phyloP scores from a whole-genome alignment of 1,139 yeast genomes.

The Debaryomyces sp. region DNA sequence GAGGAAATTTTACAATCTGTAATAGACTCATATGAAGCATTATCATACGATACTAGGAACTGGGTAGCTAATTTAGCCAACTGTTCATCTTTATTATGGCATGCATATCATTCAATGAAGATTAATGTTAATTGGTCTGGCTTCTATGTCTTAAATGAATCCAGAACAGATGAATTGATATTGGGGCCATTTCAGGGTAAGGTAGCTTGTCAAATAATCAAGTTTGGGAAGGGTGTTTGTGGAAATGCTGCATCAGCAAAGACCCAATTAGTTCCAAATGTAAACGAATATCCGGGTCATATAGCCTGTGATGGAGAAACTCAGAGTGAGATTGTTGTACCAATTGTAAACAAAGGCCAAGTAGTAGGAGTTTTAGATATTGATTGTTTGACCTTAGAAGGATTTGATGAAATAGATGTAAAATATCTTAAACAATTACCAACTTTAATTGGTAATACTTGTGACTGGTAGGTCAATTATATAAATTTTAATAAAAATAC shows the following conservation, averaged over 20 bases:
- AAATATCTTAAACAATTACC: constrained; percentile 64
- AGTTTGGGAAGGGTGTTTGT: constrained; percentile 86
- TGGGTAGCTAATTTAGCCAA: constrained; percentile 92
- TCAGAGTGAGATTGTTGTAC: constrained; percentile 90
- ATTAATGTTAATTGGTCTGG: constrained; percentile 89
- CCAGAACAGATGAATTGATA: constrained; percentile 50
- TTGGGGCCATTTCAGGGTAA: constrained; percentile 96
- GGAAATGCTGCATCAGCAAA: constrained; percentile 71
- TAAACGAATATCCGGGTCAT: constrained; percentile 81
- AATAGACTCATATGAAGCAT: constrained; percentile 63
- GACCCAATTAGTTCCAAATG: constrained; percentile 80
- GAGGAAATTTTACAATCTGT: constrained; percentile 62
- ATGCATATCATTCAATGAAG: constrained; percentile 69
- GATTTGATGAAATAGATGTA: constrained; percentile 68
- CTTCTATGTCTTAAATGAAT: constrained; percentile 61
- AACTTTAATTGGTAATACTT: constrained; percentile 46
- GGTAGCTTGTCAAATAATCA: constrained; percentile 88
- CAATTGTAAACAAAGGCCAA: constrained; percentile 52
- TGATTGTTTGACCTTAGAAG: constrained; percentile 68
- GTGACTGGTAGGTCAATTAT: constrained; percentile 35
- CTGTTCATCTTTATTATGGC: constrained; percentile 85
- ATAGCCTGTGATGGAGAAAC: constrained; percentile 98
- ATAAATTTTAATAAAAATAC: neutral
- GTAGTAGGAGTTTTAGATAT: constrained; percentile 81
- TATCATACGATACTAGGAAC: constrained; percentile 62